Conservation (phyloP, 2,329 filamentous ascomycete genomes). For the Phoma herbarum region DNA sequence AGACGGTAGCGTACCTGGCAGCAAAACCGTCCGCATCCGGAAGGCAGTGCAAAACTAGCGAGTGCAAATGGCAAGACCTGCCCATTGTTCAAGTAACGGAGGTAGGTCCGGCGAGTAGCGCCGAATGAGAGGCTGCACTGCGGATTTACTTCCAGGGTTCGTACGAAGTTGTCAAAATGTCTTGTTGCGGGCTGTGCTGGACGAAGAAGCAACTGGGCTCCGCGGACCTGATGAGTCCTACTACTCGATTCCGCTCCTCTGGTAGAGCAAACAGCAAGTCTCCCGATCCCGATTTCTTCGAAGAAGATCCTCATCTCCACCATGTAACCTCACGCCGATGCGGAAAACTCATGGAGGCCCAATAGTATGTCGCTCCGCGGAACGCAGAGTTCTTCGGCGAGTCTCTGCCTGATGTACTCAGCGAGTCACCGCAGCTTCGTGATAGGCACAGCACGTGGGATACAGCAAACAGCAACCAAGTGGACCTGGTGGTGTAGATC, state of each 20-base stretch:
- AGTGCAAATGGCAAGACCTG: not conserved
- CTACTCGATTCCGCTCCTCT: not conserved
- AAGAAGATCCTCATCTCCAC: not conserved
- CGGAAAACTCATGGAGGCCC: not conserved
- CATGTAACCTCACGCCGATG: not conserved
- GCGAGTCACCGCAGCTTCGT: slow-evolving; percentile 3
- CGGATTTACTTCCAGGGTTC: not conserved
- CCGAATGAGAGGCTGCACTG: slow-evolving; percentile 6
- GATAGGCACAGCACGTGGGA: slow-evolving; percentile 15
- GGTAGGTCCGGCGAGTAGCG: slow-evolving; percentile 1
- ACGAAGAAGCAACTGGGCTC: not conserved
- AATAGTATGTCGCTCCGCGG: not conserved
- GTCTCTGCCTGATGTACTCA: not conserved
- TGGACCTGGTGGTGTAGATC: slow-evolving; percentile 6
- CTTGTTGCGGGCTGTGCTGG: no score
- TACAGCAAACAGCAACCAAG: not conserved
- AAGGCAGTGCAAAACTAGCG: not conserved
- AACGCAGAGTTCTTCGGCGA: not conserved
- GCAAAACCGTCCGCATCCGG: slow-evolving; percentile 18
- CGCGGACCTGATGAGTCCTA: not conserved
- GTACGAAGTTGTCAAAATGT: not conserved
- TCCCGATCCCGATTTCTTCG: not conserved
- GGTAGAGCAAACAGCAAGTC: not conserved
- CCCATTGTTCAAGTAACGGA: slow-evolving; percentile 7
- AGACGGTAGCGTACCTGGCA: not conserved